Evolutionary conservation across 345 rosid species (phyloP), one percentile per base, ranked within the genome.

Genomic region (Gossypium ekmanianum): DNA sequence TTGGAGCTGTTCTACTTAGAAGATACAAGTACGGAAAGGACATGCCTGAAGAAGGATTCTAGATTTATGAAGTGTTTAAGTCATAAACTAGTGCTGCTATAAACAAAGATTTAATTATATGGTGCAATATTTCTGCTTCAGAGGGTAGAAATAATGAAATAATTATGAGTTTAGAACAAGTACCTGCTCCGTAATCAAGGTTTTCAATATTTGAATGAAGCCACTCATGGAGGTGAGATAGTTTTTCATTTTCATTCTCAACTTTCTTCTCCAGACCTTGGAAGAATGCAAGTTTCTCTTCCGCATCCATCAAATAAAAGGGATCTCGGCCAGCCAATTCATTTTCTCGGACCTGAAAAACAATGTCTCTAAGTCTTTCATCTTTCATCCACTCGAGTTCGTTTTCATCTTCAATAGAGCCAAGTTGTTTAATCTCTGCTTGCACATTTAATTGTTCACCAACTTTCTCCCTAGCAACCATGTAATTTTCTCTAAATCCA

Each of bases 111-210:
- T 11, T 47, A 74, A 63, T 51, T 24, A 41, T 65, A 14, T 20
- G 3, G 26, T 20, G 14, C 24, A 74, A 14, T 59, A 39, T 64
- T 74, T 34, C 71, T 58, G 68, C 34, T 67, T 50, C 16, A 66
- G 54, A 56, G 74, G 24, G 6, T 34, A 72, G 18, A 18, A 45
- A 5, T 29, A 45, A 62, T 2, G 13, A 47, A 45, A 72, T 12
- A 34, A 43, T 55, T 41, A 43, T 22, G 51, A 0, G 10, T 20
- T 43, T 20, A 72, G 57, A 61, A 61, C 50, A 68, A 68, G 29
- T 86, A 94, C 98, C 98, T 86, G 94, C 90, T 75, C 98, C 98
- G 16, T 94, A 94, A 74, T 90, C 91, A 24, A 94, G 95, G 80
- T 94, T 94, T 68, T 94, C 98, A 72, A 94, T 85, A 83, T 88